Evolutionary conservation across 495 filamentous ascomycete genomes (phyloP), one percentile per base, ranked within the genome.

Genomic region (Aspergillus asperescens): DNA sequence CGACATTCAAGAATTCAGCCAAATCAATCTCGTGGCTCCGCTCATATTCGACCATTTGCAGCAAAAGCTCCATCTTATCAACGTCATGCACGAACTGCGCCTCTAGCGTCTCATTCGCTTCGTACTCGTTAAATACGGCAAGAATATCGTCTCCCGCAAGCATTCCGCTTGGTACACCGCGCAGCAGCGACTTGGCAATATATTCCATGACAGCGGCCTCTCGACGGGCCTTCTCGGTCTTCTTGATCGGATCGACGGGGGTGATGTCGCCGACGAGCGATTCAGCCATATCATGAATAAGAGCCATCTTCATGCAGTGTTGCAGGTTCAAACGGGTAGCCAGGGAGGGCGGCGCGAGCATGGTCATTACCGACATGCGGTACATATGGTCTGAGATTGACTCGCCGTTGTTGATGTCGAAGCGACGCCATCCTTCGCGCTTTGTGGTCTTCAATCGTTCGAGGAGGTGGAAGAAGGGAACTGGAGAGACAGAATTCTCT

Each of bases 361-460:
- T 87, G 28, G 88, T 88, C 72, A 97, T 88, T 62, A 98, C 82
- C 42, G 91, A 89, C 93, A 98, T 98, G 63, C 93, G 89, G 71
- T 98, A 97, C 93, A 98, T 98, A 76, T 98, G 93, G 71, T 98
- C 93, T 22, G 89, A 80, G 67, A 98, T 96, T 1, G 88, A 93
- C 70, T 98, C 93, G 54, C 69, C 71, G 49, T 79, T 61, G 34
- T 80, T 60, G 64, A 97, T 89, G 38, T 80, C 82, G 63, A 96
- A 94, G 28, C 91, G 83, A 53, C 84, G 83, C 93, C 93, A 98
- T 45, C 93, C 93, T 71, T 96, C 94, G 54, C 93, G 87, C 63
- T 91, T 92, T 49, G 84, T 94, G 12, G 90, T 95, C 81, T 98
- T 98, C 10, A 98, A 78, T 27, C 87, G 86, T 72, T 91, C 86